Evolutionary conservation across 495 filamentous ascomycete genomes (phyloP).

Genomic region (Penicillium taxi): DNA sequence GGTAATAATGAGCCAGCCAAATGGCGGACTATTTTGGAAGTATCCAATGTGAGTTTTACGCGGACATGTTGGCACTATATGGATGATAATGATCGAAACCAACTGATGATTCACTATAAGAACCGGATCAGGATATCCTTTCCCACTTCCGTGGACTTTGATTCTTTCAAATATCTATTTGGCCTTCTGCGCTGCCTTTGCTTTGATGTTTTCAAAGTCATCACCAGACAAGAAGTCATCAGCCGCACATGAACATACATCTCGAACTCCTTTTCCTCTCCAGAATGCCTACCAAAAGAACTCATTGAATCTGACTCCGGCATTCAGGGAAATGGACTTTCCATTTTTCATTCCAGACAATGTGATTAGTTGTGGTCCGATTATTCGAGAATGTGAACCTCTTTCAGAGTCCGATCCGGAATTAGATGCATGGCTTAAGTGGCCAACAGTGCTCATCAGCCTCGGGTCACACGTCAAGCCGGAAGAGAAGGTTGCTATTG

Average conservation of each 20-base stretch:
- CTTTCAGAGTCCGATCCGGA: slow-evolving; percentile 32
- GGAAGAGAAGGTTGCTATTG: slow-evolving; percentile 26
- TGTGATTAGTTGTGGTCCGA: slow-evolving; percentile 42
- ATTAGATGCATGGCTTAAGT: slow-evolving; percentile 38
- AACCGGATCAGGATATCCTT: slow-evolving; percentile 39
- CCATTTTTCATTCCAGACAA: slow-evolving; percentile 34
- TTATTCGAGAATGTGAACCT: slow-evolving; percentile 26
- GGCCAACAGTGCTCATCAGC: slow-evolving; percentile 43
- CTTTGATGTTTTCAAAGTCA: slow-evolving; percentile 12
- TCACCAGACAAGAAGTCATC: slow-evolving; percentile 14
- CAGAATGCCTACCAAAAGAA: slow-evolving; percentile 27
- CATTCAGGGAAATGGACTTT: slow-evolving; percentile 38
- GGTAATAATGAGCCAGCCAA: slow-evolving; percentile 32
- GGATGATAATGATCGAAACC: too few species aligned
- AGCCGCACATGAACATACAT: slow-evolving; percentile 20
- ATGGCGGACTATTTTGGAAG: slow-evolving; percentile 31
- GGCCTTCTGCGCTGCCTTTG: slow-evolving; percentile 10
- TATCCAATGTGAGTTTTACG: slow-evolving; percentile 35
- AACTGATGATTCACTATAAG: slow-evolving; percentile 15
- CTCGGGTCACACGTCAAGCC: slow-evolving; percentile 38
- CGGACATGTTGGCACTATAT: too few species aligned
- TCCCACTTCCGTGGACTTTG: slow-evolving; percentile 35
- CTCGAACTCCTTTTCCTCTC: slow-evolving; percentile 24
- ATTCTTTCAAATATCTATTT: slow-evolving; percentile 34
- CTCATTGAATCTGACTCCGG: slow-evolving; percentile 28